phyloP scores from a whole-genome alignment of 768 basidiomycete genomes.

The Stropharia rugosoannulata region DNA sequence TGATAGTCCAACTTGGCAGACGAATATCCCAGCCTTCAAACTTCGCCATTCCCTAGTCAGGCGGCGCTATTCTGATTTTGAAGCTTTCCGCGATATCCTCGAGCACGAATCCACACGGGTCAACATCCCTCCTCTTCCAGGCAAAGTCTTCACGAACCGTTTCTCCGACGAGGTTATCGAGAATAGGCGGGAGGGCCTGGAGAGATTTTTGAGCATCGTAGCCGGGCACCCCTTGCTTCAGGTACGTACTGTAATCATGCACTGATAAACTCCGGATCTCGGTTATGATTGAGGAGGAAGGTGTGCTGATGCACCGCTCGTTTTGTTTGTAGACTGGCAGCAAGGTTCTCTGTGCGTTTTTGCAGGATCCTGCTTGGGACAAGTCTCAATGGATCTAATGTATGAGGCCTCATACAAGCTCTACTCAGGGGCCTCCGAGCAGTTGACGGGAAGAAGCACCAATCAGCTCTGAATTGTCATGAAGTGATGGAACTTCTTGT shows the following conservation, averaged over 20 bases:
- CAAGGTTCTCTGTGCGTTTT: constrained; percentile 93
- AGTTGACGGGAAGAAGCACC: neutral
- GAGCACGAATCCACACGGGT: constrained; percentile 97
- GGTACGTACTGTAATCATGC: constrained; percentile 43
- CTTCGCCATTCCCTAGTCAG: constrained; percentile 89
- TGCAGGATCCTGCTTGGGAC: constrained; percentile 94
- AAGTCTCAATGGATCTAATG: constrained; percentile 69
- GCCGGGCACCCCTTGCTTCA: constrained; percentile 97
- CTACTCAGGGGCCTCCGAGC: neutral
- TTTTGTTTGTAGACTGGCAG: constrained; percentile 72
- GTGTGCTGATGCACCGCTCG: constrained; percentile 7
- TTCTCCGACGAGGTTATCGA: constrained; percentile 99
- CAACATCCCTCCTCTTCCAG: constrained; percentile 95
- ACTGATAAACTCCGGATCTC: neutral
- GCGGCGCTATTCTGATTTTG: constrained; percentile 89
- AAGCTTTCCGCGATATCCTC: constrained; percentile 96
- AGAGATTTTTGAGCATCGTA: constrained; percentile 93
- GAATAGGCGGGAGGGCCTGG: constrained; percentile 84
- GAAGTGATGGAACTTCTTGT: constrained; percentile 6
- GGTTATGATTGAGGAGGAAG: neutral
- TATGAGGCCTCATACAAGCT: neutral
- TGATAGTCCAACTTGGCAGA: constrained; percentile 46
- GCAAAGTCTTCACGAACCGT: constrained; percentile 97
- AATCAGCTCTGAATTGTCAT: neutral
- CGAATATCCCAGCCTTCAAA: constrained; percentile 99